Evolutionary conservation across 495 filamentous ascomycete genomes (phyloP), one percentile per base, ranked within the genome.

Genomic region (Lasiosphaeria miniovina): DNA sequence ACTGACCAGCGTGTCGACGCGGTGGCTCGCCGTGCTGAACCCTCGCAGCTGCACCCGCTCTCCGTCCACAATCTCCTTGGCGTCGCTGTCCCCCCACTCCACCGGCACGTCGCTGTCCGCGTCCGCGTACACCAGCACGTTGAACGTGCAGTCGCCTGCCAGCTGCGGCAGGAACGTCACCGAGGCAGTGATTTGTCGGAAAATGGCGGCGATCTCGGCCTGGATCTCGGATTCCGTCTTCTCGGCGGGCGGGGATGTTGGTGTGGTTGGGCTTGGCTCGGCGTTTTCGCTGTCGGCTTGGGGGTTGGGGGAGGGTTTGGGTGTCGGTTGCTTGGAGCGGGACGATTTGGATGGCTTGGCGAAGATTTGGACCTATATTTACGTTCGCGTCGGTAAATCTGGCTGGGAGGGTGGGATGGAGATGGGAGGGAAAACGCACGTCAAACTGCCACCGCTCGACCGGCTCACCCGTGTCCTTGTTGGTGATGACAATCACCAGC

Each of bases 361-460:
- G 50, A 88, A 85, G 58, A 93, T 89, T 77, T 92, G 86, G 33
- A 90, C 81, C 83, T 86, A 36, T 54, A 6, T 40, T 40, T 15
- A 4, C 0, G 15, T 0, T 14, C 57, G 15, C 43, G 52, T 17
- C 38, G 31, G n/a, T 15, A 52, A 6, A n/a, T 12, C 9, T 0
- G 35, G 4, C 0, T 36, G 10, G 15, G n/a, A 34, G 51, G 49
- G 9, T 45, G 50, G 43, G 33, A 32, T 43, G 40, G 32, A 34
- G 24, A n/a, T 11, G 43, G 5, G 11, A n/a, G 43, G 11, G 8
- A 53, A 36, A 31, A 67, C 80, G 57, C 69, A 94, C 94, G 70
- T 98, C 95, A 70, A 98, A 98, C 71, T 98, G 95, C 94, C 94
- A 98, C 61, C 94, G 78, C 75, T 98, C 94, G 50, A 98, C 83